phyloP scores from a whole-genome alignment of 352 stramenopile species.

The Pythium rhizo-oryzae region DNA sequence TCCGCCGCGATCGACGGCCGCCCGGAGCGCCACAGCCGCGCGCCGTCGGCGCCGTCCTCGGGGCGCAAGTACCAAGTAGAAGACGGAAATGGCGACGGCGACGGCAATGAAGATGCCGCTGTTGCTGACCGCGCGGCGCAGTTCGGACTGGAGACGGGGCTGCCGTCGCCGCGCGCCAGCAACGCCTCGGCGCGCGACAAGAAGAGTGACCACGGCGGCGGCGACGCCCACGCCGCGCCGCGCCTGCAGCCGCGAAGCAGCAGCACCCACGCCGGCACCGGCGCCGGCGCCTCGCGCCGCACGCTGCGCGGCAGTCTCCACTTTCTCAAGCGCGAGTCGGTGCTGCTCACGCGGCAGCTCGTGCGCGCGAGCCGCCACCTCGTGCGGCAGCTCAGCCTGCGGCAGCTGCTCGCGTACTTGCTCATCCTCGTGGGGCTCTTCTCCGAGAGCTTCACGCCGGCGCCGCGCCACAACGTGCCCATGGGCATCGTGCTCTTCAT shows the following conservation, averaged over 20 bases:
- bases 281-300: not conserved
- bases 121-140: not conserved
- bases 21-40: not conserved
- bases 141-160: conserved; percentile 15
- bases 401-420: conserved; percentile 58
- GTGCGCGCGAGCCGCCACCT: conserved; percentile 30
- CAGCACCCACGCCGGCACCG: not conserved
- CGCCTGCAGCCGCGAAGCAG: conserved; percentile 7
- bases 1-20: conserved; percentile 32
- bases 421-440: conserved; percentile 62
- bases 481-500: conserved; percentile 61
- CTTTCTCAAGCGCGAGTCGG: conserved; percentile 19
- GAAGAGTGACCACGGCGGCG: not conserved
- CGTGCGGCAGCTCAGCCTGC: conserved; percentile 46
- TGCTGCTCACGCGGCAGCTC: conserved; percentile 17
- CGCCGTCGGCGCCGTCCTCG: conserved; percentile 10
- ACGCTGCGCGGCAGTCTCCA: conserved; percentile 25
- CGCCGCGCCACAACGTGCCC: conserved; percentile 72
- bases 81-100: not conserved
- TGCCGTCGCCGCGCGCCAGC: conserved; percentile 17
- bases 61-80: conserved; percentile 33
- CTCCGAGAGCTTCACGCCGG: conserved; percentile 61
- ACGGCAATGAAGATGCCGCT: no score
- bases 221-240: not conserved
- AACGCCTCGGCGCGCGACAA: not conserved